Conservation (phyloP, 441 rosid genomes). For the Eutrema salsugineum region DNA sequence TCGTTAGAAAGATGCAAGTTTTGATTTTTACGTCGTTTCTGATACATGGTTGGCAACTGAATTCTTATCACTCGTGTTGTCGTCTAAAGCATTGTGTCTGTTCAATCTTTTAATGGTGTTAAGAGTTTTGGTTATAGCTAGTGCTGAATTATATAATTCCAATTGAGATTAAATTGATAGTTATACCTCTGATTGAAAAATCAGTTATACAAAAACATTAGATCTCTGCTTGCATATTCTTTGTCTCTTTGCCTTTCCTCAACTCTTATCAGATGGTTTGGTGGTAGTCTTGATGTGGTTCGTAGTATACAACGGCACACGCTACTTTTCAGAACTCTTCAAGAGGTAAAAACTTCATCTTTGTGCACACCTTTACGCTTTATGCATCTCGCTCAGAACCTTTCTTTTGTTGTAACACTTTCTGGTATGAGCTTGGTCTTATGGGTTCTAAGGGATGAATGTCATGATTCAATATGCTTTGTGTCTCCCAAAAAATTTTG, state of each 20-base stretch:
- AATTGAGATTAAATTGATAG: background rate
- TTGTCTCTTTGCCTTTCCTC: slow-evolving; percentile 34
- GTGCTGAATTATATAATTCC: background rate
- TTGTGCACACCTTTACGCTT: background rate
- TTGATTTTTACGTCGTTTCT: slow-evolving; percentile 3
- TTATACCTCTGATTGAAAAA: background rate
- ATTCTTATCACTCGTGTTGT: background rate
- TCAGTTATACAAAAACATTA: background rate
- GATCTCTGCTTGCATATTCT: slow-evolving; percentile 1
- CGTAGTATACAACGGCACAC: slow-evolving; percentile 69
- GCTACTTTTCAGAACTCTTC: slow-evolving; percentile 56
- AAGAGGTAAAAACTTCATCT: slow-evolving; percentile 44
- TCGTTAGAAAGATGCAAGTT: background rate
- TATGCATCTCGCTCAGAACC: background rate
- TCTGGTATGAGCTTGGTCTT: background rate
- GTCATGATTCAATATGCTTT: background rate
- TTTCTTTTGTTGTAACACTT: background rate
- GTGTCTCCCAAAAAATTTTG: background rate
- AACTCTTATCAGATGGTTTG: slow-evolving; percentile 62
- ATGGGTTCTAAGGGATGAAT: background rate
- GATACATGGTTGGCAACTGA: background rate
- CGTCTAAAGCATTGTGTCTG: background rate
- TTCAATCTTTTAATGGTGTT: background rate
- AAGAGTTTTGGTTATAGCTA: background rate
- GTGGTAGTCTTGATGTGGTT: slow-evolving; percentile 88